Evolutionary conservation across 768 basidiomycete species (phyloP).

Genomic region (Hebeloma cylindrosporum): DNA sequence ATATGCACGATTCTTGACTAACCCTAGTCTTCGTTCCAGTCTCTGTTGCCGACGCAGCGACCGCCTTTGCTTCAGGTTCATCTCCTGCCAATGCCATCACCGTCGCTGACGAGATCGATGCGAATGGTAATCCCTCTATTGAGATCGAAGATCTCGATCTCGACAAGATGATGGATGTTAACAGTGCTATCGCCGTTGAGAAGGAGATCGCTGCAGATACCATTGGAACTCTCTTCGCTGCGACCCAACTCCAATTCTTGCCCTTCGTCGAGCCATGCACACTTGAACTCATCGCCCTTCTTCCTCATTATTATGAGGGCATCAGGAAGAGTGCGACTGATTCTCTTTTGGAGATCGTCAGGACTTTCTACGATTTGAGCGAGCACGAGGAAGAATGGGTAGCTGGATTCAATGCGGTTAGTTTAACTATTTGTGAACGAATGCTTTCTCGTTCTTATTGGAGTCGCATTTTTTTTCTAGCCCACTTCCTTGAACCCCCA

Average conservation of each 20-base stretch:
- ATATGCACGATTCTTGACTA: slow-evolving; percentile 5
- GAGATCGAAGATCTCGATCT: slow-evolving; percentile 80
- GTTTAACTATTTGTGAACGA: slow-evolving; percentile 27
- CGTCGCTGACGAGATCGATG: slow-evolving; percentile 53
- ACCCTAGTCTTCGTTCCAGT: slow-evolving; percentile 35
- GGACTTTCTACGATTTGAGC: slow-evolving; percentile 89
- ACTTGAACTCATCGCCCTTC: slow-evolving; percentile 72
- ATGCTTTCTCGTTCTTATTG: not conserved
- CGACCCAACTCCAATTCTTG: slow-evolving; percentile 82
- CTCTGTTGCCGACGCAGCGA: slow-evolving; percentile 51
- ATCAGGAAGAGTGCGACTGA: slow-evolving; percentile 92
- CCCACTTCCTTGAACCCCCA: slow-evolving; percentile 54
- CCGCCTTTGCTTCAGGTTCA: slow-evolving; percentile 70
- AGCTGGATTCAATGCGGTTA: slow-evolving; percentile 64
- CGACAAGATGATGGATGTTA: slow-evolving; percentile 88
- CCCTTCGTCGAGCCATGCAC: slow-evolving; percentile 86
- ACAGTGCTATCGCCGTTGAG: slow-evolving; percentile 96
- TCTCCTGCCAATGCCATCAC: slow-evolving; percentile 71
- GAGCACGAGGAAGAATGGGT: slow-evolving; percentile 83
- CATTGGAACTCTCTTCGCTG: slow-evolving; percentile 85
- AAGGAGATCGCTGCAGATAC: slow-evolving; percentile 99
- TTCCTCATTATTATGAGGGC: slow-evolving; percentile 95
- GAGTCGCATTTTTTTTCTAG: slow-evolving; percentile 9
- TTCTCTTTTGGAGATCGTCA: slow-evolving; percentile 83
- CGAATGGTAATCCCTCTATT: slow-evolving; percentile 54